Conservation (phyloP, 257 asterid genomes). For the Lavandula angustifolia region DNA sequence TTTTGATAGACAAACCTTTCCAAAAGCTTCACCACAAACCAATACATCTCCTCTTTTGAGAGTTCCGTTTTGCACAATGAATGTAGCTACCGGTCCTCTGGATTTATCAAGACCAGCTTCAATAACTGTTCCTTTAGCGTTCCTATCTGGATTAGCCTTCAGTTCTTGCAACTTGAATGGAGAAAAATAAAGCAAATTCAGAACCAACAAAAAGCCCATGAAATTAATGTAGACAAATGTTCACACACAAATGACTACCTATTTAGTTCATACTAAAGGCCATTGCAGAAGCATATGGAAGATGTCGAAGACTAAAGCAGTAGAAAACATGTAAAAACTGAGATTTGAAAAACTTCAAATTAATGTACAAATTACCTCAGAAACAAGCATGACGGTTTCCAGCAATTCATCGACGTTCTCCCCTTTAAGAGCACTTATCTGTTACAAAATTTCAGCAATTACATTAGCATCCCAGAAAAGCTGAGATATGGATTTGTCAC, state of each 20-base stretch:
- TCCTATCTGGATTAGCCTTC: slow-evolving; percentile 96
- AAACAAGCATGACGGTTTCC: slow-evolving; percentile 95
- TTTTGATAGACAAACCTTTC: slow-evolving; percentile 72
- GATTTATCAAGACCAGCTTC: slow-evolving; percentile 98
- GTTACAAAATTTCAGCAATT: slow-evolving; percentile 35
- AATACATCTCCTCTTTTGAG: slow-evolving; percentile 80
- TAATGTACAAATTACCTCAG: slow-evolving; percentile 67
- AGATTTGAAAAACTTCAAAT: slow-evolving; percentile 18
- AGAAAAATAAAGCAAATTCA: slow-evolving; percentile 14
- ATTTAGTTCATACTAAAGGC: slow-evolving; percentile 16
- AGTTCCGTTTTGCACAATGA: slow-evolving; percentile 96
- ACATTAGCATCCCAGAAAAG: slow-evolving; percentile 35
- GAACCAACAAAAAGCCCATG: slow-evolving; percentile 28
- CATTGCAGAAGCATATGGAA: slow-evolving; percentile 21
- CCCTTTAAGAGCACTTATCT: slow-evolving; percentile 99
- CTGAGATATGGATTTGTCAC: no score
- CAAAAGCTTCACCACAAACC: slow-evolving; percentile 95
- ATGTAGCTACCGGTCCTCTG: slow-evolving; percentile 89
- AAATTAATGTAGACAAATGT: slow-evolving; percentile 23
- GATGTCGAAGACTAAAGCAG: slow-evolving; percentile 21
- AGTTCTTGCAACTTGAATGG: slow-evolving; percentile 81
- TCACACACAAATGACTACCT: slow-evolving; percentile 4
- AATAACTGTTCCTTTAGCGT: slow-evolving; percentile 91
- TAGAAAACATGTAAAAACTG: slow-evolving; percentile 11
- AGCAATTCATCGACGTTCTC: slow-evolving; percentile 87